Evolutionary conservation across 2,329 filamentous ascomycete genomes (phyloP), one percentile per base, ranked within the genome.

Genomic region (Stemphylium beticola): DNA sequence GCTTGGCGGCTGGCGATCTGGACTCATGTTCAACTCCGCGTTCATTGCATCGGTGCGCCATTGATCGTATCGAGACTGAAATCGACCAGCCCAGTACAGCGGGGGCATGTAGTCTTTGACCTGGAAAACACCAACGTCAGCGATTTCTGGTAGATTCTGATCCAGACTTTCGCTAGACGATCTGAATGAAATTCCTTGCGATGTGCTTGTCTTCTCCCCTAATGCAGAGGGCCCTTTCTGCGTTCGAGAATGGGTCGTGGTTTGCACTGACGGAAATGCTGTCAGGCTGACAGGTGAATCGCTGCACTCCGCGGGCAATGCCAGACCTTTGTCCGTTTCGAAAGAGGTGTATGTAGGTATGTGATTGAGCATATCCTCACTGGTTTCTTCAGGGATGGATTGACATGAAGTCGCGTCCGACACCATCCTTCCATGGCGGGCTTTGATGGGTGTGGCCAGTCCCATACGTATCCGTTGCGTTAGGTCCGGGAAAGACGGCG

Each of bases 61-160:
- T 38, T 67, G 66, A 51, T 74, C 72, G 42, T 62, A 69, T 51
- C 68, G 59, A 4, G 70, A 60, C 47, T 71, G 68, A 41, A 74
- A 73, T 8, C 72, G 64, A 8, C 71, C 72, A 5, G 72, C 71
- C 72, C 72, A 74, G 49, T 73, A 74, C 5, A 66, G 43, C 2
- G 63, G 55, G 33, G 69, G 70, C 71, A 73, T 73, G 17, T 68
- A 70, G 20, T 73, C 66, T 61, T 62, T 66, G 17, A 74, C 62
- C 71, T 73, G 70, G 18, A 55, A 20, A 41, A 44, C 17, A 43
- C 43, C 20, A 56, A 50, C 20, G 60, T 73, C 51, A 72, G 69
- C 64, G 64, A 22, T 52, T 8, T 53, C 41, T 52, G 47, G 18
- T 47, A 32, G 46, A 2, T 54, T 47, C 22, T 18, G 14, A 2